Percentiles rank a stretch among this genome's conserved stretches.
These are phyloP conservation scores for Fusarium avenaceum DNA, from an alignment of 2,329 filamentous ascomycete species.

Conservation along the genomic window DNA sequence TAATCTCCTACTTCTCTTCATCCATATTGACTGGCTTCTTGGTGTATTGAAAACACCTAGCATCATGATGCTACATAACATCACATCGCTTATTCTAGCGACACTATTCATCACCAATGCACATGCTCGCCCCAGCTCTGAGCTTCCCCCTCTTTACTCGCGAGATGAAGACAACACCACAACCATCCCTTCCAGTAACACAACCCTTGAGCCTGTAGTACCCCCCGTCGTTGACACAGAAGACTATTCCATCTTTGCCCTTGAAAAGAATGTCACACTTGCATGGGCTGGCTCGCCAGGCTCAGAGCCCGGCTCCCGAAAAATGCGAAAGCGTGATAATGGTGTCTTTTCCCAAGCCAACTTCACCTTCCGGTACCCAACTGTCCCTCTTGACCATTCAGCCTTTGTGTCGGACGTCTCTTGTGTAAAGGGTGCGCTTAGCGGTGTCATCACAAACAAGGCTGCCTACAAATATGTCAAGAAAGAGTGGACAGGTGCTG, in stretches of 20 bases:
- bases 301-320: not conserved
- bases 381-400: conserved; percentile 27
- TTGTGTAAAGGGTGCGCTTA: not conserved
- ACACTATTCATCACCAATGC: not conserved
- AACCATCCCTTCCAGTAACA: not conserved
- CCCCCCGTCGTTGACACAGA: conserved; percentile 22
- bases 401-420: conserved; percentile 5
- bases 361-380: conserved; percentile 28
- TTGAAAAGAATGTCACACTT: conserved; percentile 1
- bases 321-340: conserved; percentile 27
- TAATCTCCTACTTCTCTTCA: not conserved
- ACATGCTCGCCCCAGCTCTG: not conserved
- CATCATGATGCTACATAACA: not conserved
- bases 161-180: conserved; percentile 6
- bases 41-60: fast-evolving
- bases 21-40: not conserved
- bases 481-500: conserved; percentile 5
- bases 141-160: not conserved
- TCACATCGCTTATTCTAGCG: not conserved
- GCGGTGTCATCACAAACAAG: not conserved
- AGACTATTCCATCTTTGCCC: conserved; percentile 6
- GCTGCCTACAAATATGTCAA: conserved; percentile 26
- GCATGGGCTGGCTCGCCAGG: conserved; percentile 30
- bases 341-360: conserved; percentile 23
- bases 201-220: conserved; percentile 24